Evolutionary conservation across 208 protist genomes (phyloP).

Genomic region (Leishmania major): DNA sequence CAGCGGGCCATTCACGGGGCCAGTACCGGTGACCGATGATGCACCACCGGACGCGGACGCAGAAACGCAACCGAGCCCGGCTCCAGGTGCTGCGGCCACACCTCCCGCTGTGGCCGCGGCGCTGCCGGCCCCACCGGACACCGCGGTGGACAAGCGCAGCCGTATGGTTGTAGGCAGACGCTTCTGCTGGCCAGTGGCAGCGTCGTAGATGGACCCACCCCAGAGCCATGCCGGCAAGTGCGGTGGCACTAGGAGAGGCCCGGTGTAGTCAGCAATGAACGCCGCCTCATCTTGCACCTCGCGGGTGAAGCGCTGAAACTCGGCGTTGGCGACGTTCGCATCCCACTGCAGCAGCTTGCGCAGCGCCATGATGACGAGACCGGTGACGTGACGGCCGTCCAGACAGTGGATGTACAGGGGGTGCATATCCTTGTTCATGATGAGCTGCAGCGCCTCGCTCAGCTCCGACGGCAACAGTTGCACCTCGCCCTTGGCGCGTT

Average conservation of each 20-base stretch:
- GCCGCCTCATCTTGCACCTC: slow-evolving; percentile 67
- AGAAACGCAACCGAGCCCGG: background rate
- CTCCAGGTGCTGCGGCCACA: background rate
- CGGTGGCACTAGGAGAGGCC: slow-evolving; percentile 61
- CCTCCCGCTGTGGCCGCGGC: background rate
- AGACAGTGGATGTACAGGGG: slow-evolving; percentile 89
- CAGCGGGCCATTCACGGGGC: background rate
- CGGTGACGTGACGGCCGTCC: slow-evolving; percentile 77
- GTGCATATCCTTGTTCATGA: slow-evolving; percentile 64
- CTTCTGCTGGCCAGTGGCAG: slow-evolving; percentile 14
- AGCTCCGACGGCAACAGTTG: slow-evolving; percentile 82
- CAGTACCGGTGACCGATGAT: background rate
- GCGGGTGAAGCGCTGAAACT: slow-evolving; percentile 74
- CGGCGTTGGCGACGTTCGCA: slow-evolving; percentile 41
- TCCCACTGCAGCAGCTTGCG: slow-evolving; percentile 83
- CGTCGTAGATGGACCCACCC: slow-evolving; percentile 37
- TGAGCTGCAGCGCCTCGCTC: slow-evolving; percentile 55
- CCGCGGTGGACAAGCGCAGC: slow-evolving; percentile 10
- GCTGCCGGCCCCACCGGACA: slow-evolving; percentile 4
- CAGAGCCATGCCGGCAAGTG: slow-evolving; percentile 66
- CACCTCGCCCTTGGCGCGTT: slow-evolving; percentile 83
- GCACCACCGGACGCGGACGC: background rate
- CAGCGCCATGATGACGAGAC: slow-evolving; percentile 77
- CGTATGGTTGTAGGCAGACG: slow-evolving; percentile 17
- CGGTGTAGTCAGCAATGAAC: slow-evolving; percentile 78